Conservation (phyloP, 768 basidiomycete species). For the Guyanaporus albipodus region DNA sequence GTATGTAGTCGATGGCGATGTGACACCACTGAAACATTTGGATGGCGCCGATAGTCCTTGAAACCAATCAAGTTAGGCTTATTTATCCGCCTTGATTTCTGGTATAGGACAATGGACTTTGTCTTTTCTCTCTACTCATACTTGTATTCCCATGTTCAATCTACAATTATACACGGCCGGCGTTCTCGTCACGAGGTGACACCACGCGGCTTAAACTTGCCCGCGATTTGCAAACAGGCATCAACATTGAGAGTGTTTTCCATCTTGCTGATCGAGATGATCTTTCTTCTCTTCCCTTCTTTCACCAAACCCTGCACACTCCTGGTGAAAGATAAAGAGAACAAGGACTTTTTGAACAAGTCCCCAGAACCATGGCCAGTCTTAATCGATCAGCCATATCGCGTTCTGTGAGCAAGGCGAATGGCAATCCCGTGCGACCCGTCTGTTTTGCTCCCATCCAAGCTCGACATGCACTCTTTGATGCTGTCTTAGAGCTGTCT, state of each 20-base stretch:
- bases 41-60: background rate
- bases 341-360: conserved; percentile 20
- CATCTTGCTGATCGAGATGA: conserved; percentile 4
- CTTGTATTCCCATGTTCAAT: background rate
- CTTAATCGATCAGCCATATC: conserved; percentile 41
- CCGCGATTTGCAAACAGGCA: conserved; percentile 16
- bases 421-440: conserved; percentile 33
- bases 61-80: no score
- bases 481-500: conserved; percentile 81
- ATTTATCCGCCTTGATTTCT: no score
- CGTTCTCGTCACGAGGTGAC: no score
- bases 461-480: conserved; percentile 29
- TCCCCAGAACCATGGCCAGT: conserved; percentile 14
- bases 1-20: conserved; percentile 1
- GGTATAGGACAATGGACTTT: background rate
- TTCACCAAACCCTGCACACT: conserved; percentile 42
- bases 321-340: conserved; percentile 49
- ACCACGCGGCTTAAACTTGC: background rate
- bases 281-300: conserved; percentile 34
- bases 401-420: conserved; percentile 40
- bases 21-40: background rate
- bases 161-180: no score
- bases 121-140: background rate
- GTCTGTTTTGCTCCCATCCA: conserved; percentile 32
- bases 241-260: conserved; percentile 22